A percentile compares a stretch with the other conserved stretches of the same genome.
Evolutionary conservation across 1,284 basidiomycete species (phyloP).

Genomic region (Schizopora paradoxa): DNA sequence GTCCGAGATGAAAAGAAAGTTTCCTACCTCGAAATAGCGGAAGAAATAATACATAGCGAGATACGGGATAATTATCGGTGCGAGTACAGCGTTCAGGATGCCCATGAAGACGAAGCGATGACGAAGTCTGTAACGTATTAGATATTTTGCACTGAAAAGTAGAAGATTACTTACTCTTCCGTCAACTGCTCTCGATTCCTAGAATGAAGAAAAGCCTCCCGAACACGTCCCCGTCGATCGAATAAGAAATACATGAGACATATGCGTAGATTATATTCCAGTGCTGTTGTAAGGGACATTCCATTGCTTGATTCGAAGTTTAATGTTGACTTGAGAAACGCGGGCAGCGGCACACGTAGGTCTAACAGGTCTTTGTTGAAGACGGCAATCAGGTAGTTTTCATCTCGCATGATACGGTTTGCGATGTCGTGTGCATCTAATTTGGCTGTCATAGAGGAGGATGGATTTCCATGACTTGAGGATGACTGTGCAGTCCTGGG

Average conservation of each 20-base stretch:
- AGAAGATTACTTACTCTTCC: constrained; percentile 59
- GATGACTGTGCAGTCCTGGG: constrained; percentile 83
- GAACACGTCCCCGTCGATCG: constrained; percentile 79
- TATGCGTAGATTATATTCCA: constrained; percentile 96
- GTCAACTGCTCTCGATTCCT: constrained; percentile 75
- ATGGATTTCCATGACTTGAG: constrained; percentile 38
- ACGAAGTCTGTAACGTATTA: constrained; percentile 49
- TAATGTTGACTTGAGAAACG: constrained; percentile 45
- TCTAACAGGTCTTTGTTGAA: constrained; percentile 97
- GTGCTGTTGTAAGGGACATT: constrained; percentile 75
- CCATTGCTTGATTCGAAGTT: constrained; percentile 56
- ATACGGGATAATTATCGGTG: constrained; percentile 97
- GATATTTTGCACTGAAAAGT: not conserved
- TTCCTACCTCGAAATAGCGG: constrained; percentile 90
- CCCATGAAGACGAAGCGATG: constrained; percentile 95
- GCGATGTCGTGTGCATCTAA: constrained; percentile 97
- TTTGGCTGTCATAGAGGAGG: constrained; percentile 55
- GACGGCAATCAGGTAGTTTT: constrained; percentile 96
- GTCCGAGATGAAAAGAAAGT: not conserved
- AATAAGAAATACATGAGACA: constrained; percentile 95
- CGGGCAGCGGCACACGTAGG: constrained; percentile 76
- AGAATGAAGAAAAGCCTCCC: constrained; percentile 86
- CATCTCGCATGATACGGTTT: constrained; percentile 94
- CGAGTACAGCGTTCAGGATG: constrained; percentile 89
- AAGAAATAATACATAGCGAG: constrained; percentile 98